A percentile compares a stretch with the other conserved stretches of the same genome.
Conservation (phyloP, 164 flowering plant species). For the Dillenia suffruticosa region DNA sequence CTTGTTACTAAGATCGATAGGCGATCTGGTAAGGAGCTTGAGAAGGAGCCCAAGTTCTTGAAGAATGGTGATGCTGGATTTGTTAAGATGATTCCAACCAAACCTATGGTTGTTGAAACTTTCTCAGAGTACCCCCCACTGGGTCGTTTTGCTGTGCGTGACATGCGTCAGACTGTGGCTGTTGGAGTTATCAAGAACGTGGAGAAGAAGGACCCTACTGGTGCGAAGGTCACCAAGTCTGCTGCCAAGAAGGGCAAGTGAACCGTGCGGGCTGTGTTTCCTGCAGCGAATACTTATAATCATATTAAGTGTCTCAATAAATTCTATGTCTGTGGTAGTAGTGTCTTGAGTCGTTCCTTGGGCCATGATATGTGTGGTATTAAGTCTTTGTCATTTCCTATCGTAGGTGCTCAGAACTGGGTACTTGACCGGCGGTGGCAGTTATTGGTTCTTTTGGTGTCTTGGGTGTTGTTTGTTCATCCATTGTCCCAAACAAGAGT, state of each 20-base stretch:
- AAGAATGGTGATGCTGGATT: constrained; percentile 13
- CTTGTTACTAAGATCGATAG: constrained; percentile 25
- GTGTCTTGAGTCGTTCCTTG: too few species aligned
- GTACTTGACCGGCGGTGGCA: neutral
- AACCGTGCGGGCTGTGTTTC: neutral
- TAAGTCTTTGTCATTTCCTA: neutral
- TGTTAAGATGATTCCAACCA: too few species aligned
- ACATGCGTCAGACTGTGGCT: constrained; percentile 20
- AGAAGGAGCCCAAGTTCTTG: constrained; percentile 25
- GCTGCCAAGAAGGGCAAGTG: constrained; percentile 22
- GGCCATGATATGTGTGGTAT: neutral
- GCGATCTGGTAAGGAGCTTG: constrained; percentile 25
- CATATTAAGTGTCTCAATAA: too few species aligned
- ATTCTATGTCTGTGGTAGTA: too few species aligned
- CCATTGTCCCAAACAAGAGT: too few species aligned
- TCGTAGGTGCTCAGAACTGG: neutral
- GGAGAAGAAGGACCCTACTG: constrained; percentile 17
- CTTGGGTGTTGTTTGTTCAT: too few species aligned
- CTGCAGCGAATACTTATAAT: neutral
- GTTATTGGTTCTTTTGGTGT: neutral
- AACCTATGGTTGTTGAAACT: neutral
- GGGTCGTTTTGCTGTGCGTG: constrained; percentile 21
- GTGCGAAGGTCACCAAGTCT: constrained; percentile 24
- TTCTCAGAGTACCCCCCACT: constrained; percentile 15
- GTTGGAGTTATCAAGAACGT: neutral